Conservation (phyloP, 2,329 filamentous ascomycete genomes). For the Rhynchosporium secalis region DNA sequence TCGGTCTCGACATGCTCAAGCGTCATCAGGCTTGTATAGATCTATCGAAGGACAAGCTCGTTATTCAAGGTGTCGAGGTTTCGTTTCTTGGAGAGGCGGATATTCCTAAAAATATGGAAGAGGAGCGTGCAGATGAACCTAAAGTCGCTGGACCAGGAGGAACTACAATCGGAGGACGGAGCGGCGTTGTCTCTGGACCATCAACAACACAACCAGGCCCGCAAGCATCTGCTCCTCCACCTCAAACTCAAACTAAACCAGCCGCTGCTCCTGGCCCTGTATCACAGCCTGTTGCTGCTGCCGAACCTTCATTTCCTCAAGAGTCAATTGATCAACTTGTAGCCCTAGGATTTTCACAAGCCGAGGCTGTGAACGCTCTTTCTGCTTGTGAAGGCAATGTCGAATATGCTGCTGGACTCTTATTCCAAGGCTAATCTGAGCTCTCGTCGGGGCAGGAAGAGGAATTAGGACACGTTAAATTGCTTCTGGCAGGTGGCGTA, state of each 20-base stretch:
- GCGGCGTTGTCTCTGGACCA: constrained; percentile 68
- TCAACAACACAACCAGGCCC: constrained; percentile 35
- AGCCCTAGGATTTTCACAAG: constrained; percentile 73
- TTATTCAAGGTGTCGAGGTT: constrained; percentile 86
- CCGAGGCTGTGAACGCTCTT: constrained; percentile 77
- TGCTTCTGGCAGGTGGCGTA: constrained; percentile 16
- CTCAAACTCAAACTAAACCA: constrained; percentile 17
- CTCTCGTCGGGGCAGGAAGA: not conserved
- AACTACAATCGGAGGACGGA: constrained; percentile 81
- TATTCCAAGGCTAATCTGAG: constrained; percentile 56
- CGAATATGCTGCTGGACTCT: constrained; percentile 80
- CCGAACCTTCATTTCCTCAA: constrained; percentile 43
- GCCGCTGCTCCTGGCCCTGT: constrained; percentile 29
- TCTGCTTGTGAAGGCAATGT: constrained; percentile 83
- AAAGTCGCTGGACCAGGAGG: constrained; percentile 82
- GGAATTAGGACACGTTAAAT: not conserved
- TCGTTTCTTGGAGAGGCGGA: constrained; percentile 90
- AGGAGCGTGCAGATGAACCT: constrained; percentile 74
- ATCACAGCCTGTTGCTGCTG: not conserved
- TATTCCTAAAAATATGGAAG: constrained; percentile 82
- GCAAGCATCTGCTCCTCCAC: constrained; percentile 19
- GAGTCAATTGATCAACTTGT: constrained; percentile 75
- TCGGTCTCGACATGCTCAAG: constrained; percentile 96
- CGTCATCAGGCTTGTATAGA: constrained; percentile 93
- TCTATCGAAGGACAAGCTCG: constrained; percentile 76